Conservation (phyloP, 1,139 yeast species). For the Diutina siamensis region DNA sequence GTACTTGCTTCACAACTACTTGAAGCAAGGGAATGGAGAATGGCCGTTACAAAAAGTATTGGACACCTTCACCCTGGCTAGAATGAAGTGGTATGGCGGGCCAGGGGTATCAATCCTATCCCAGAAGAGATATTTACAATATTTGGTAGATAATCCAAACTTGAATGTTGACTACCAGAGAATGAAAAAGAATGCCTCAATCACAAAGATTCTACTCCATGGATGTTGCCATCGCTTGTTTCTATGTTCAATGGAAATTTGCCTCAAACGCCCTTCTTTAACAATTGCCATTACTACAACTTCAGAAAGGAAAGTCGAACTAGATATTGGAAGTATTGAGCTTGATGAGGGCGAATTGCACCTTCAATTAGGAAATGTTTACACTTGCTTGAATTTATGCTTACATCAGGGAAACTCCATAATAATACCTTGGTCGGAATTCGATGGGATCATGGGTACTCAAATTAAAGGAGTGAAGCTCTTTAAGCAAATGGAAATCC, state of each 20-base stretch:
- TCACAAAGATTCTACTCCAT: neutral
- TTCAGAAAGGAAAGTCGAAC: neutral
- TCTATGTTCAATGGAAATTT: no score
- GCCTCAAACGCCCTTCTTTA: no score
- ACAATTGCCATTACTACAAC: neutral
- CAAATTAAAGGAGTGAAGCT: neutral
- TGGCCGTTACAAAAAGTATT: neutral
- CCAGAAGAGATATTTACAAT: neutral
- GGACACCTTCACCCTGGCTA: neutral
- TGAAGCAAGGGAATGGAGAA: no score
- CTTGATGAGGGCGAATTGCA: neutral
- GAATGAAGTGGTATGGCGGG: constrained; percentile 5
- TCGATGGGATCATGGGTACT: constrained; percentile 4
- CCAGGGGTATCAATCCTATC: neutral
- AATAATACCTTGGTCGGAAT: neutral
- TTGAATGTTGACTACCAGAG: neutral
- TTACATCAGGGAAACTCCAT: neutral
- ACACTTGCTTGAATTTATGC: neutral
- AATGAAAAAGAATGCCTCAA: neutral
- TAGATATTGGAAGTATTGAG: neutral
- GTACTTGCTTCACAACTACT: neutral
- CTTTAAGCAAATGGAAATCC: neutral
- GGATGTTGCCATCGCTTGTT: no score
- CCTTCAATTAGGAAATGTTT: neutral
- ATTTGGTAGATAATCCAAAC: neutral